Evolutionary conservation across 176 grass and related monocot species (phyloP).

Genomic region (Tuctoria greenei): DNA sequence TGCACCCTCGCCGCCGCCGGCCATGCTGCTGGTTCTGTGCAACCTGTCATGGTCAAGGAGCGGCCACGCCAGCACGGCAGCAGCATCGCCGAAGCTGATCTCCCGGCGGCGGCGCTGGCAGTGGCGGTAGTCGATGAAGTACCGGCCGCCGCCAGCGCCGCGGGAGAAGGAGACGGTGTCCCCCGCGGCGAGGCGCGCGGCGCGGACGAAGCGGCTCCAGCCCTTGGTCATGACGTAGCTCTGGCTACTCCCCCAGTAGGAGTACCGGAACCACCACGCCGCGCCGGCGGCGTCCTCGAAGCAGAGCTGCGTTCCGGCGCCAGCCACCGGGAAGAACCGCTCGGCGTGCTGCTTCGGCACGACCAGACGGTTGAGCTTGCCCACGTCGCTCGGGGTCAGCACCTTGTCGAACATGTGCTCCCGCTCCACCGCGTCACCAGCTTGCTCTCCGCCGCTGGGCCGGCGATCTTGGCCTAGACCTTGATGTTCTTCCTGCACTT

Average conservation of each 20-base stretch:
- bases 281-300: conserved; percentile 52
- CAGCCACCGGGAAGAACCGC: conserved; percentile 53
- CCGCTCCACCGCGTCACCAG: conserved; percentile 16
- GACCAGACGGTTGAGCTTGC: conserved; percentile 85
- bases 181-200: conserved; percentile 51
- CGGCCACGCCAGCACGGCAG: neutral
- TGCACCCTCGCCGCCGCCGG: neutral
- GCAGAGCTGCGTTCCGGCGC: conserved; percentile 43
- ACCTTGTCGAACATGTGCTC: conserved; percentile 82
- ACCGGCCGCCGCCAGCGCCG: neutral
- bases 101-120: conserved; percentile 24
- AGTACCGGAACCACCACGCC: conserved; percentile 71
- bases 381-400: conserved; percentile 81
- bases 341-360: conserved; percentile 83
- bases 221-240: conserved; percentile 87
- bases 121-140: conserved; percentile 44
- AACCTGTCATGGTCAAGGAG: neutral
- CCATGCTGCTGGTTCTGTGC: neutral
- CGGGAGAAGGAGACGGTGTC: conserved; percentile 69
- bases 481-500: conserved; percentile 22
- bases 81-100: conserved; percentile 21
- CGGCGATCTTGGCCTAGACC: conserved; percentile 16
- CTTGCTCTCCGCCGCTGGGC: neutral
- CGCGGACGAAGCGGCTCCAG: conserved; percentile 74
- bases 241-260: conserved; percentile 80